Conservation (phyloP, 306 rosid genomes). For the Cajanus cajan region DNA sequence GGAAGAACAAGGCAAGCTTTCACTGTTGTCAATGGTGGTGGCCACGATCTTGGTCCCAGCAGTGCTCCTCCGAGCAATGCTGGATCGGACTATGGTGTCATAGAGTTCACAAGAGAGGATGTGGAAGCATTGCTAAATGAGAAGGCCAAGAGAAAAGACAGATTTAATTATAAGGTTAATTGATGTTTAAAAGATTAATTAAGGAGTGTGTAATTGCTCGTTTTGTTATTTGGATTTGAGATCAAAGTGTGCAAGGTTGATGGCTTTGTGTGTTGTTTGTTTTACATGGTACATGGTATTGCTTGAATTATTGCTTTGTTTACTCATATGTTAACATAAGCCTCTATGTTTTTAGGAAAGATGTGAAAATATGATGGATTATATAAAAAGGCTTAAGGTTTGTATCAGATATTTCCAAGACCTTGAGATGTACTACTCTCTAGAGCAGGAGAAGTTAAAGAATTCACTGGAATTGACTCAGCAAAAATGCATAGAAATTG, state of each 20-base stretch:
- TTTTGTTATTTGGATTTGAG: constrained; percentile 22
- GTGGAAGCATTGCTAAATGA: constrained; percentile 85
- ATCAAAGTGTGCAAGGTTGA: background rate
- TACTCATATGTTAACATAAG: background rate
- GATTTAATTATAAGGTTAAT: constrained; percentile 88
- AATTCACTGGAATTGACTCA: constrained; percentile 64
- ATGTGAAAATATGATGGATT: constrained; percentile 86
- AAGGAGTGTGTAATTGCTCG: background rate
- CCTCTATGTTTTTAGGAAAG: constrained; percentile 58
- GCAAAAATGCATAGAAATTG: constrained; percentile 69
- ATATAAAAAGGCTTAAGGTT: constrained; percentile 84
- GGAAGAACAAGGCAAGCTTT: constrained; percentile 71
- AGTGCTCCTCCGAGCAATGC: constrained; percentile 91
- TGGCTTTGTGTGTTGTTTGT: constrained; percentile 3
- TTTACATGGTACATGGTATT: background rate
- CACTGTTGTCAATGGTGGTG: constrained; percentile 71
- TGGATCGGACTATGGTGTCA: constrained; percentile 75
- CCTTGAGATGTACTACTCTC: constrained; percentile 70
- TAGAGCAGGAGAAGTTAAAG: constrained; percentile 78
- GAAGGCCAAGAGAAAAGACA: constrained; percentile 80
- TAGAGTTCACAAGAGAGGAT: constrained; percentile 92
- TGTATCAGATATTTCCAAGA: constrained; percentile 97
- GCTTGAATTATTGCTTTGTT: constrained; percentile 9
- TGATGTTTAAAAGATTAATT: constrained; percentile 3
- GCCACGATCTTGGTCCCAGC: constrained; percentile 59